A percentile compares a stretch with the other conserved stretches of the same genome.
phyloP scores from a whole-genome alignment of 2,329 filamentous ascomycete genomes.

The Cladophialophora yegresii region DNA sequence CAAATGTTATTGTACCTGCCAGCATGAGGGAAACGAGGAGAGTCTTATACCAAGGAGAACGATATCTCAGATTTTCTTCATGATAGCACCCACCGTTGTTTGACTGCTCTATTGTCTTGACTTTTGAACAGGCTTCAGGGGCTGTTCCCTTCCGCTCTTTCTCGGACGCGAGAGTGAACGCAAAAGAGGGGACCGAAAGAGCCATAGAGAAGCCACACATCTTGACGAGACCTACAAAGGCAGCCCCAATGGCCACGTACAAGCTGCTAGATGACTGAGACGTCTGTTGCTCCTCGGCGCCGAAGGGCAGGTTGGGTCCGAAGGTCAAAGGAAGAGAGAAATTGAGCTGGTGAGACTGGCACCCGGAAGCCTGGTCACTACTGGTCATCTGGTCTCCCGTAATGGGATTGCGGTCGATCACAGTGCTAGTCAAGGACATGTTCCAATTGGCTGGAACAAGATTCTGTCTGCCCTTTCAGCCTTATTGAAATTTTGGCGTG shows the following conservation, averaged over 20 bases:
- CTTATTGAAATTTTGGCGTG: background rate
- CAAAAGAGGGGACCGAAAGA: background rate
- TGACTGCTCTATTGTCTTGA: background rate
- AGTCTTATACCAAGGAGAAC: slow-evolving; percentile 6
- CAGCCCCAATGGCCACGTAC: background rate
- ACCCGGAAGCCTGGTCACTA: too few relatives aligned
- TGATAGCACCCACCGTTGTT: slow-evolving; percentile 10
- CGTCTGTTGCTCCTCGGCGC: background rate
- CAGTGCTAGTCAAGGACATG: background rate
- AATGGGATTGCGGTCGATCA: background rate
- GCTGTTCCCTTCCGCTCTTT: background rate
- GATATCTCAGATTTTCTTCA: background rate
- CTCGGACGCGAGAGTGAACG: slow-evolving; percentile 6
- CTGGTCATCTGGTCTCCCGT: background rate
- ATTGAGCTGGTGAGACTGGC: background rate
- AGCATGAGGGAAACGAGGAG: background rate
- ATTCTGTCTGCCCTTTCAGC: background rate
- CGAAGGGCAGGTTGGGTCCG: background rate
- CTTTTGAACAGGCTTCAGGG: background rate
- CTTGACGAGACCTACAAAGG: background rate
- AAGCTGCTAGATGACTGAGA: background rate
- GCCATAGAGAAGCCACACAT: background rate
- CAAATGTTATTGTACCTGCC: background rate
- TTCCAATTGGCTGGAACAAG: background rate
- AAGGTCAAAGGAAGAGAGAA: background rate